Base-by-base conservation (phyloP, 352 stramenopile species). In the Pelagophyceae sp. region DNA sequence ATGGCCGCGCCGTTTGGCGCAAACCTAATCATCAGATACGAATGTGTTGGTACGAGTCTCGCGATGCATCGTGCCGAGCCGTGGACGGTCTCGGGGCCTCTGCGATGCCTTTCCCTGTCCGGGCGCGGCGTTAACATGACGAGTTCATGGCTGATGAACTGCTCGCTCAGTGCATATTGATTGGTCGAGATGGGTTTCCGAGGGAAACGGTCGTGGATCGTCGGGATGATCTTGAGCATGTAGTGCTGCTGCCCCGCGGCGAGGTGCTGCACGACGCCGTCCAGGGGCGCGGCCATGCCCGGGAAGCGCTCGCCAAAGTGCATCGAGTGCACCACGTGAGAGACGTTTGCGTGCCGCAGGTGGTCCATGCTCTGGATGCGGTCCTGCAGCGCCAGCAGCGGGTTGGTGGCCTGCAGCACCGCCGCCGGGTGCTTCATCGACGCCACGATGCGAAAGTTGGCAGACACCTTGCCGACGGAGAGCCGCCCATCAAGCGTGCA, bases 401-500 rank as follows among this genome's bases (percentile, higher is more conserved):
- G 45, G 23, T 54, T 40, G 3, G 19, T 3, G 15, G 15, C 29
- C n/a, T 6, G 11, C n/a, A 40, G 29, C 61, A 40, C 20, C 15
- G 61, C 61, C 54, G 25, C 2, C 54, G 54, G 54, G 54, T n/a
- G 11, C 54, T 15, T 15, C 54, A 29, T 15, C 54, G 15, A 15
- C 15, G 25, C 54, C 15, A n/a, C 67, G 11, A 74, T 31, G 67
- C 17, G 38, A n/a, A 74, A 74, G 67, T 74, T 51, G 2, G 67
- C 67, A 0, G 35, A 31, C 35, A 74, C 67, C 38, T 74, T 74
- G 35, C 67, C 67, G 15, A 74, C 38, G 20, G 35, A 25, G 2
- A 74, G 67, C 0, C 38, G 33, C 15, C 67, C 67, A 37, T 74
- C 67, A 1, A 74, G n/a, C 11, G 67, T 74, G 67, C 67, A 74